phyloP scores from a whole-genome alignment of 139 green algal species.

The Edaphochlamys debaryana region DNA sequence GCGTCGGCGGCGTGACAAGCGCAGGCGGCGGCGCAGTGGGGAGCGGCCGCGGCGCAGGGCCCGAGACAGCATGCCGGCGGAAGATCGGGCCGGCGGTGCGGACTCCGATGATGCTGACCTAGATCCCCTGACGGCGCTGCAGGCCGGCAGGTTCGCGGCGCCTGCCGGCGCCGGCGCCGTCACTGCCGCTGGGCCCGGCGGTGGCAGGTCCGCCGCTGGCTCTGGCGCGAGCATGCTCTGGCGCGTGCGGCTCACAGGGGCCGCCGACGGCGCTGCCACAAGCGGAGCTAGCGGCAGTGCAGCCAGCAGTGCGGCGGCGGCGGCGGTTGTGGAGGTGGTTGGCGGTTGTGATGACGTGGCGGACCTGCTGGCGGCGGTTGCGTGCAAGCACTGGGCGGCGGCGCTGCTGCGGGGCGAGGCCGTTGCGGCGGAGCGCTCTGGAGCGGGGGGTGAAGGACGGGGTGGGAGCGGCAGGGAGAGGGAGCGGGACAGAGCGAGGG shows the following conservation, averaged over 20 bases:
- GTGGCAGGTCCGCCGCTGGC: neutral
- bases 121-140: neutral
- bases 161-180: neutral
- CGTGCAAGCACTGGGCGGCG: constrained; percentile 35
- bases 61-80: too few relatives aligned
- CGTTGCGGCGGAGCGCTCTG: too few relatives aligned
- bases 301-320: neutral
- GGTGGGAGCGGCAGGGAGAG: too few relatives aligned
- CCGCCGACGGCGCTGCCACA: neutral
- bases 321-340: constrained; percentile 4
- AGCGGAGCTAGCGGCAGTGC: too few relatives aligned
- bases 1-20: too few relatives aligned
- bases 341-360: constrained; percentile 37
- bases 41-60: too few relatives aligned
- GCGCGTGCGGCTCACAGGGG: neutral
- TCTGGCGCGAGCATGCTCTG: neutral
- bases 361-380: constrained; percentile 36
- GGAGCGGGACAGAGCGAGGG: too few relatives aligned
- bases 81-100: too few relatives aligned
- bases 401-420: neutral
- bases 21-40: too few relatives aligned
- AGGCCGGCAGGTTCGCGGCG: neutral
- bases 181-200: too few relatives aligned
- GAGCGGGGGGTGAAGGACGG: too few relatives aligned
- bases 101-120: neutral